These are phyloP conservation scores for Globisporangium uncinulatum DNA, from an alignment of 352 stramenopile species.

Conservation along the genomic window DNA sequence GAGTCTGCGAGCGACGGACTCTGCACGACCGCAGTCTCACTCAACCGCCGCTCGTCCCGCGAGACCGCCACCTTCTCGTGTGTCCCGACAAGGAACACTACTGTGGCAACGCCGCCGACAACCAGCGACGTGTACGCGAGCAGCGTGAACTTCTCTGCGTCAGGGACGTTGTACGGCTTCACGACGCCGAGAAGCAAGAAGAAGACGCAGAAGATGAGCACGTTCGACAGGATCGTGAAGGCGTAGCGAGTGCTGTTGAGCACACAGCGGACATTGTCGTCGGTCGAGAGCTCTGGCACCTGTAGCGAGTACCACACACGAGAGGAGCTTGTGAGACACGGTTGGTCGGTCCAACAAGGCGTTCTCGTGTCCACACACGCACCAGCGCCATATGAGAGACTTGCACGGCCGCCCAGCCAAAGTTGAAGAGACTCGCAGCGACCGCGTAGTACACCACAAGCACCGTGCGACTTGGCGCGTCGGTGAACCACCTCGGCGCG, in stretches of 20 bases:
- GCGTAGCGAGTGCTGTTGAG: conserved; percentile 81
- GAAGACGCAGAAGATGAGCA: conserved; percentile 79
- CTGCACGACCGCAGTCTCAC: conserved; percentile 19
- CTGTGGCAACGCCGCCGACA: conserved; percentile 51
- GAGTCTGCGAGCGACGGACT: conserved; percentile 57
- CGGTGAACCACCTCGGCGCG: conserved; percentile 50
- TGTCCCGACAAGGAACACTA: conserved; percentile 65
- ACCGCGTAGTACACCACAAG: conserved; percentile 76
- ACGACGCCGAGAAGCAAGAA: conserved; percentile 59
- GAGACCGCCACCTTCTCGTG: conserved; percentile 41
- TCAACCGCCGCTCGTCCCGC: conserved; percentile 19
- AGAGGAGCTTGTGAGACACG: background rate
- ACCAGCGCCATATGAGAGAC: conserved; percentile 87
- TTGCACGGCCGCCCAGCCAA: conserved; percentile 79
- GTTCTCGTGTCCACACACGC: conserved; percentile 2
- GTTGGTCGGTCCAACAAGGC: no score
- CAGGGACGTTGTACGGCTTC: conserved; percentile 51
- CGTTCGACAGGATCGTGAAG: conserved; percentile 86
- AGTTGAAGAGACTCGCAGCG: conserved; percentile 76
- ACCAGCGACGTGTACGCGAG: conserved; percentile 67
- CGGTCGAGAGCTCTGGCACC: conserved; percentile 66
- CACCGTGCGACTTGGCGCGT: conserved; percentile 41
- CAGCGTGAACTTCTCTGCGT: conserved; percentile 72
- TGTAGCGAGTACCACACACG: conserved; percentile 7
- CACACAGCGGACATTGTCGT: conserved; percentile 76